Conservation (phyloP, 768 basidiomycete species). For the Serendipita indica region DNA sequence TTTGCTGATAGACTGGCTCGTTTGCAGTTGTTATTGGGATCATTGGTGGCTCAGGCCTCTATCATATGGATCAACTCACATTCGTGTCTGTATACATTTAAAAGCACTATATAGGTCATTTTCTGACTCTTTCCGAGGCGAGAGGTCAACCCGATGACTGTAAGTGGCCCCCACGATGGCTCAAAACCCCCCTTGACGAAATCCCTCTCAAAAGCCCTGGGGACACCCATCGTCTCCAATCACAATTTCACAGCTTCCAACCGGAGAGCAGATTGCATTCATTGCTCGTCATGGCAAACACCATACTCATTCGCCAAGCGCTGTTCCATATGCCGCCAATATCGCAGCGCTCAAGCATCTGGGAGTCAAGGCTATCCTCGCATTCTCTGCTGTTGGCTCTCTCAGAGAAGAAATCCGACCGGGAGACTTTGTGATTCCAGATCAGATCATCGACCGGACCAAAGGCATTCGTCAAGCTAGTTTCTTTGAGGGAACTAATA, state of each 20-base stretch:
- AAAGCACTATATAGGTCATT: neutral
- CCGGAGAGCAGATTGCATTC: slow-evolving; percentile 72
- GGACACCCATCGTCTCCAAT: slow-evolving; percentile 83
- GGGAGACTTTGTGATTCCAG: slow-evolving; percentile 75
- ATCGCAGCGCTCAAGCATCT: slow-evolving; percentile 89
- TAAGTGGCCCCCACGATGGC: slow-evolving; percentile 24
- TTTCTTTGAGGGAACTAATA: slow-evolving; percentile 67
- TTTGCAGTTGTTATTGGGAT: slow-evolving; percentile 73
- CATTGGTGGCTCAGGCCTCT: slow-evolving; percentile 85
- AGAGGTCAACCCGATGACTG: slow-evolving; percentile 67
- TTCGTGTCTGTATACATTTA: slow-evolving; percentile 47
- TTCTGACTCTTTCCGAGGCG: slow-evolving; percentile 34
- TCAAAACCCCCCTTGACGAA: neutral
- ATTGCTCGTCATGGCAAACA: slow-evolving; percentile 77
- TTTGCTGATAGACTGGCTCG: no score
- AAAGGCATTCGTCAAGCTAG: slow-evolving; percentile 81
- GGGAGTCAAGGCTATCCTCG: slow-evolving; percentile 77
- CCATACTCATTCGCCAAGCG: slow-evolving; percentile 65
- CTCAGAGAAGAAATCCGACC: slow-evolving; percentile 86
- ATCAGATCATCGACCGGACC: slow-evolving; percentile 91
- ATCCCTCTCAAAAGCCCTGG: slow-evolving; percentile 56
- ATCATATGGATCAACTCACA: slow-evolving; percentile 83
- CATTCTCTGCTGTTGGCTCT: slow-evolving; percentile 92
- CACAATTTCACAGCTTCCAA: slow-evolving; percentile 76
- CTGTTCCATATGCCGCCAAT: slow-evolving; percentile 79